Evolutionary conservation across 768 basidiomycete genomes (phyloP).

Genomic region (Chlorophyllum brunneum): DNA sequence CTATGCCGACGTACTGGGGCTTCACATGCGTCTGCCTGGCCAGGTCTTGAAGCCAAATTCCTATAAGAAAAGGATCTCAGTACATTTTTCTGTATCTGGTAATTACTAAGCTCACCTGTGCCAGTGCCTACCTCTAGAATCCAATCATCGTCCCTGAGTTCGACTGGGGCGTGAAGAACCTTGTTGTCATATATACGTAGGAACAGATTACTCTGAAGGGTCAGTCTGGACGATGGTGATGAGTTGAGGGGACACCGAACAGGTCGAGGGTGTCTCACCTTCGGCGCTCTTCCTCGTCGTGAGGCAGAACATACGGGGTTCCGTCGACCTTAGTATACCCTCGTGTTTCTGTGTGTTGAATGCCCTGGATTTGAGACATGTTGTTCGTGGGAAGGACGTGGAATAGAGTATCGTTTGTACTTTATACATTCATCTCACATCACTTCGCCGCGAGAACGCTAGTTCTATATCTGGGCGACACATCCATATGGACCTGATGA

Average conservation of each 20-base stretch:
- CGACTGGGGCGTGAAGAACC: slow-evolving; percentile 1
- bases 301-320: slow-evolving; percentile 5
- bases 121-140: slow-evolving; percentile 1
- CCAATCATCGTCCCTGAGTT: slow-evolving; percentile 6
- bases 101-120: too few relatives aligned
- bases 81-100: too few relatives aligned
- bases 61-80: too few relatives aligned
- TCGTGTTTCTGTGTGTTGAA: not conserved
- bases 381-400: too few relatives aligned
- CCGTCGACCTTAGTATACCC: not conserved
- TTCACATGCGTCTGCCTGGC: not conserved
- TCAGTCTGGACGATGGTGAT: not conserved
- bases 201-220: not conserved
- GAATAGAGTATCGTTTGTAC: too few relatives aligned
- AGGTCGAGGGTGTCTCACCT: not conserved
- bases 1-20: slow-evolving; percentile 1
- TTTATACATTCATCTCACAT: too few relatives aligned
- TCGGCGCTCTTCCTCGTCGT: slow-evolving; percentile 7
- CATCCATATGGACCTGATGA: too few relatives aligned
- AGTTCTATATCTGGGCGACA: too few relatives aligned
- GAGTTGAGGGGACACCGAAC: not conserved
- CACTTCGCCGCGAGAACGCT: too few relatives aligned
- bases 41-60: slow-evolving; percentile 7
- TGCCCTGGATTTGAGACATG: too few relatives aligned
- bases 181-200: slow-evolving; percentile 2